Base-by-base conservation (phyloP, 345 rosid species). In the Salix udensis region DNA sequence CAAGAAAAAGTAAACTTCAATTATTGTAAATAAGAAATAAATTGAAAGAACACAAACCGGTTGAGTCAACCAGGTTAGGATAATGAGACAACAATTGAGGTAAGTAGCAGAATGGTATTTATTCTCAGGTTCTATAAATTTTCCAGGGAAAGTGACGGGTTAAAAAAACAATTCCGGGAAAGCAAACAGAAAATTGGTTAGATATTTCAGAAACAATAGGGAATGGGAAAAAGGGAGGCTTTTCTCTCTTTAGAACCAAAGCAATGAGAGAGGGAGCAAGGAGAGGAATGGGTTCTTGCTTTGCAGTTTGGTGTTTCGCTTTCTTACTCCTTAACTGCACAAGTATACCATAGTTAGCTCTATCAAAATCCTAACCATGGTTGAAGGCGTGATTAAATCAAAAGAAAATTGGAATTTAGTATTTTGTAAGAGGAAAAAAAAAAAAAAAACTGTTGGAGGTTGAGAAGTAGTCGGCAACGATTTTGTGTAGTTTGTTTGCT, bases 291-390 rank as follows among this genome's bases (percentile, higher is more conserved):
- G 71, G 19, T 61, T 42, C 53, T 42, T 42, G 46, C 46, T 42
- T 65, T 72, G 78, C 55, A 42, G 53, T 24, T 52, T 44, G 44
- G 7, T 39, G 24, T 42, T 18, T 23, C 14, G 68, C 55, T 44
- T 39, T 37, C 52, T 67, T 39, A 75, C 80, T 80, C 82, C 80
- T 53, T 81, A 84, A 82, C 84, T 74, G 80, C 74, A 70, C 28
- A 70, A 73, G 76, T 70, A 72, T 68, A 85, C 86, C 83, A 9
- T 78, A 82, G 86, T 86, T 87, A 80, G 80, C 81, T 30, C 23
- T 52, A 28, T 76, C 65, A 60, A 78, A 68, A 68, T 71, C 42
- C 52, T 81, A 86, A 85, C 89, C 83, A 78, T 77, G 69, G 89
- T 88, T 83, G 4, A 11, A 60, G 2, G 60, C 12, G 21, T 18